phyloP scores from a whole-genome alignment of 192 early-diverging fungal genomes.

The Rhizophagus clarus region DNA sequence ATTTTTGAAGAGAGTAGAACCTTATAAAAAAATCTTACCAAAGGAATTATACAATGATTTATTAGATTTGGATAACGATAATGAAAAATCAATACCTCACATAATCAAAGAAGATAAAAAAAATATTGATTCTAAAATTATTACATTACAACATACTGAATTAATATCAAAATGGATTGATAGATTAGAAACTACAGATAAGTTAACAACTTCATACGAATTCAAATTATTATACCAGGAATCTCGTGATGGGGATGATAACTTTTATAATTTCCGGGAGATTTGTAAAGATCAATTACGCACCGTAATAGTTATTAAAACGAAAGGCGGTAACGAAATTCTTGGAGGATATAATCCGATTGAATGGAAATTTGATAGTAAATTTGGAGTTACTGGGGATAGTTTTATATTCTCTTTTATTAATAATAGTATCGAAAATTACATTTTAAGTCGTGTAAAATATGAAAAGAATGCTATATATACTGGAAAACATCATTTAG shows the following conservation, averaged over 20 bases:
- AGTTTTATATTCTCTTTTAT: neutral
- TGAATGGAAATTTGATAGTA: neutral
- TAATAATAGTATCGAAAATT: neutral
- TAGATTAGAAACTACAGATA: no score
- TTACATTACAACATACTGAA: no score
- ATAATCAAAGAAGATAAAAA: no score
- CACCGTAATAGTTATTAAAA: neutral
- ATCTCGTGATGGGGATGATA: neutral
- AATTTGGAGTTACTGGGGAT: neutral
- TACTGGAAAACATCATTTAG: no score
- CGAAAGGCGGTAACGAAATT: neutral
- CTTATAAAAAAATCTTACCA: no score
- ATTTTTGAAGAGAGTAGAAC: neutral
- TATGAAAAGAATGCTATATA: neutral
- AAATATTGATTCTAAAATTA: no score
- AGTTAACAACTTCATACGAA: neutral
- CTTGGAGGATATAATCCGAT: conserved; percentile 22
- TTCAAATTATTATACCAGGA: neutral
- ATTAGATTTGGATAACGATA: no score
- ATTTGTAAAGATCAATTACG: neutral
- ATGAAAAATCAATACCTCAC: no score
- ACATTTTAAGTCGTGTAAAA: neutral
- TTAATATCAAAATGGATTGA: no score
- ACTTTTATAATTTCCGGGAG: no score
- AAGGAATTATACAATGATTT: no score